Percentiles rank a stretch among this genome's conserved stretches.
These are phyloP conservation scores for Fusarium nelsonii DNA, from an alignment of 2,329 filamentous ascomycete species.

Conservation along the genomic window DNA sequence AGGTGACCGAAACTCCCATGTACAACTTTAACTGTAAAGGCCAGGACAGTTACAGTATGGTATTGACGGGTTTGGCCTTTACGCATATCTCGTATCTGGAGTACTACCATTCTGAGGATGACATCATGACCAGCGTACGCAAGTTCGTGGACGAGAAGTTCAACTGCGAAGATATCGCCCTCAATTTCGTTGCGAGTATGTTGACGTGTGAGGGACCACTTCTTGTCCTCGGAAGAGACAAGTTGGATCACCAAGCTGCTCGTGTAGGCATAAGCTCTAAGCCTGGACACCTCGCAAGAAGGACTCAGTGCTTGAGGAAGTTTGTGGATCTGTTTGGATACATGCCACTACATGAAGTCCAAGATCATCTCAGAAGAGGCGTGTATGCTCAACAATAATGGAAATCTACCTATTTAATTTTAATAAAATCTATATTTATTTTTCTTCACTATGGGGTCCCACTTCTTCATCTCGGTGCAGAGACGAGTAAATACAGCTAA, in stretches of 20 bases:
- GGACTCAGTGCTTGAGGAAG: background rate
- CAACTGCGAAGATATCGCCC: slow-evolving; percentile 56
- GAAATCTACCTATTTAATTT: background rate
- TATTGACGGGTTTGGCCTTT: slow-evolving; percentile 55
- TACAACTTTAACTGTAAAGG: slow-evolving; percentile 49
- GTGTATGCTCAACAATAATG: background rate
- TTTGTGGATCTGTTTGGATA: background rate
- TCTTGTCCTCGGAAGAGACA: slow-evolving; percentile 45
- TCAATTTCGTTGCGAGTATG: slow-evolving; percentile 52
- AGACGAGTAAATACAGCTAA: no score
- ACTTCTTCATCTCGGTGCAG: no score
- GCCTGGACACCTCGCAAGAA: background rate
- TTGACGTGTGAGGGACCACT: slow-evolving; percentile 52
- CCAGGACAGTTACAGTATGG: slow-evolving; percentile 50
- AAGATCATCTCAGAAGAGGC: background rate
- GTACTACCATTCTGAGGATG: slow-evolving; percentile 52
- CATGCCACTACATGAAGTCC: background rate
- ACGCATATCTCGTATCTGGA: slow-evolving; percentile 53
- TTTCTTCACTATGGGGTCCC: no score
- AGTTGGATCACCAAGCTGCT: background rate
- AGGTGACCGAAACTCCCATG: slow-evolving; percentile 39
- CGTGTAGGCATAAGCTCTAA: background rate
- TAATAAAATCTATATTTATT: background rate
- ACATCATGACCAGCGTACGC: slow-evolving; percentile 47
- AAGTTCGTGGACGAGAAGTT: slow-evolving; percentile 51